Conservation (phyloP, 345 rosid genomes). For the Nephelium lappaceum region DNA sequence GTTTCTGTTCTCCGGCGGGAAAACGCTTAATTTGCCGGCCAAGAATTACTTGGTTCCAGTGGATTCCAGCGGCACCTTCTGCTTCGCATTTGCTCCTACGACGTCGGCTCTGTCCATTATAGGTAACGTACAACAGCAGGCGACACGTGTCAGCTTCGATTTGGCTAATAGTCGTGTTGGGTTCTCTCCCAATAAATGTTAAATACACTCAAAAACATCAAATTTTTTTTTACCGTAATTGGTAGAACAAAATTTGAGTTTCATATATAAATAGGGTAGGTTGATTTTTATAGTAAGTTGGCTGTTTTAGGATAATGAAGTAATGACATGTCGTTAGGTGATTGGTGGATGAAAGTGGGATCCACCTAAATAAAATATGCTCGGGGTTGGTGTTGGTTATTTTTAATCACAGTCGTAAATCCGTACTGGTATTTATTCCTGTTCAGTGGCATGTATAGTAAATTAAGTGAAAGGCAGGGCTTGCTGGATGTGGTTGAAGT, state of each 20-base stretch:
- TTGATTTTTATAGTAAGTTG: background rate
- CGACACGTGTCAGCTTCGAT: conserved; percentile 86
- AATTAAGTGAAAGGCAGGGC: background rate
- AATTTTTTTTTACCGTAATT: conserved; percentile 8
- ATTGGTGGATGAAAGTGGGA: conserved; percentile 19
- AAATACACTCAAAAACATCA: background rate
- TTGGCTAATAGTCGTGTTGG: conserved; percentile 65
- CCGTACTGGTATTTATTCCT: background rate
- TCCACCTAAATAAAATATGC: conserved; percentile 26
- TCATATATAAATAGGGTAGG: background rate
- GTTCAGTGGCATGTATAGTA: conserved; percentile 8
- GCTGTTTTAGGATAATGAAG: background rate
- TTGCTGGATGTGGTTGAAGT: background rate
- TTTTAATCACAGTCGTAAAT: background rate
- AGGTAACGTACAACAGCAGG: conserved; percentile 96
- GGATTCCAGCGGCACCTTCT: conserved; percentile 67
- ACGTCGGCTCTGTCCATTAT: conserved; percentile 77
- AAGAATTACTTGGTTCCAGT: conserved; percentile 79
- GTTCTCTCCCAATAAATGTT: conserved; percentile 68
- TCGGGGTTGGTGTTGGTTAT: background rate
- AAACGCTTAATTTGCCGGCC: conserved; percentile 64
- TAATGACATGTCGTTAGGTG: background rate
- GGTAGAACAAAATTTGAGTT: background rate
- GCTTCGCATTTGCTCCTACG: conserved; percentile 97
- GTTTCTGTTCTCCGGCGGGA: conserved; percentile 64